These are phyloP conservation scores for Mychonastes homosphaera DNA, from an alignment of 139 green algal genomes.

Conservation along the genomic window DNA sequence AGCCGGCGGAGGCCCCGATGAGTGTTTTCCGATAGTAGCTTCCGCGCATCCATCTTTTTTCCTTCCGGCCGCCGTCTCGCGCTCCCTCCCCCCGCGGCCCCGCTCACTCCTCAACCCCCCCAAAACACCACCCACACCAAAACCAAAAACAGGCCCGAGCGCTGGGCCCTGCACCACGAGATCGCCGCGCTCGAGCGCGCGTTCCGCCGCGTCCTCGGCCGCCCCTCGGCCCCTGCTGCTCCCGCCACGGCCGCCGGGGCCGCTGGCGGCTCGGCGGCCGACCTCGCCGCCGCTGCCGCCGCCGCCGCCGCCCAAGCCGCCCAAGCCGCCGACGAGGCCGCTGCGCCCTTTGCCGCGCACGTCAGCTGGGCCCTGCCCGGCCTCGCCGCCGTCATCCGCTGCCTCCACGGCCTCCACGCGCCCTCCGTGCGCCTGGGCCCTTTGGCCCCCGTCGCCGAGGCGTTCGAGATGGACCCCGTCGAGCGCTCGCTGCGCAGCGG, in stretches of 20 bases:
- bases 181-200: conserved; percentile 55
- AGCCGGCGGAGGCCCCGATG: no score
- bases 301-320: neutral
- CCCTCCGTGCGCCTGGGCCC: neutral
- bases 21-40: no score
- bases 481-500: conserved; percentile 52
- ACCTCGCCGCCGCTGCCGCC: neutral
- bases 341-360: conserved; percentile 21
- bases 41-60: no score
- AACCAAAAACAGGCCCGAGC: conserved; percentile 14
- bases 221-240: neutral
- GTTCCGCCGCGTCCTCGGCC: conserved; percentile 24
- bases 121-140: no score
- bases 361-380: conserved; percentile 36
- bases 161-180: conserved; percentile 60
- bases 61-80: no score
- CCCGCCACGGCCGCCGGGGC: conserved; percentile 4
- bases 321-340: conserved; percentile 9
- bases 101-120: no score
- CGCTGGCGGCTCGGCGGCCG: conserved; percentile 2
- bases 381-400: conserved; percentile 27
- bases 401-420: conserved; percentile 37
- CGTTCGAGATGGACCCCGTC: conserved; percentile 45
- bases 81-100: no score
- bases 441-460: conserved; percentile 7